Evolutionary conservation across 306 rosid genomes (phyloP).

Genomic region (Prunus salicina): DNA sequence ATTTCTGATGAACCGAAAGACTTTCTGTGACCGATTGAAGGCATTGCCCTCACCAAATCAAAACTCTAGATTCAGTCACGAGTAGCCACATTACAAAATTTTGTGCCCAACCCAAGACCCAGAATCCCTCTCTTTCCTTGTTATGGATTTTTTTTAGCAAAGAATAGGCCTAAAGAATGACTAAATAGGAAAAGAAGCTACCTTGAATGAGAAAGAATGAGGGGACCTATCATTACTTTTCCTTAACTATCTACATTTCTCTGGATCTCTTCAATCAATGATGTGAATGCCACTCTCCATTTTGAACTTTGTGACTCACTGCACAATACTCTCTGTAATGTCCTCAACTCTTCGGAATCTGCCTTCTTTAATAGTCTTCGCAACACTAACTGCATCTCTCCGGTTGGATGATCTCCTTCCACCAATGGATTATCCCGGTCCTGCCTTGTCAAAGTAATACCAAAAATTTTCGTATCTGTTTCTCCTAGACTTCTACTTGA

Average conservation of each 20-base stretch:
- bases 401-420: constrained; percentile 27
- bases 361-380: constrained; percentile 54
- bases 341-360: constrained; percentile 51
- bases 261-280: constrained; percentile 53
- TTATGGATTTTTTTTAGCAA: constrained; percentile 27
- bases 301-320: constrained; percentile 34
- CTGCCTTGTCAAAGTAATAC: constrained; percentile 38
- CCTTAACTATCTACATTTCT: constrained; percentile 44
- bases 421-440: constrained; percentile 18
- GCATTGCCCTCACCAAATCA: background rate
- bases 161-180: constrained; percentile 52
- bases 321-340: constrained; percentile 44
- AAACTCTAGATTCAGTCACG: background rate
- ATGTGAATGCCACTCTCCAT: constrained; percentile 42
- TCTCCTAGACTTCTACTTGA: constrained; percentile 32
- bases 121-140: background rate
- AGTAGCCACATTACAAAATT: constrained; percentile 8
- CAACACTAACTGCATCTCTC: constrained; percentile 38
- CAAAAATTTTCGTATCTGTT: constrained; percentile 37
- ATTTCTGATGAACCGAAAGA: background rate
- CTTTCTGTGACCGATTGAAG: background rate
- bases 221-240: constrained; percentile 22
- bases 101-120: constrained; percentile 22
- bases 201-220: constrained; percentile 46
- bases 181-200: constrained; percentile 27